Evolutionary conservation across 176 grass and related monocot species (phyloP), one percentile per base, ranked within the genome.

Genomic region (Dendrocalamus sinicus): DNA sequence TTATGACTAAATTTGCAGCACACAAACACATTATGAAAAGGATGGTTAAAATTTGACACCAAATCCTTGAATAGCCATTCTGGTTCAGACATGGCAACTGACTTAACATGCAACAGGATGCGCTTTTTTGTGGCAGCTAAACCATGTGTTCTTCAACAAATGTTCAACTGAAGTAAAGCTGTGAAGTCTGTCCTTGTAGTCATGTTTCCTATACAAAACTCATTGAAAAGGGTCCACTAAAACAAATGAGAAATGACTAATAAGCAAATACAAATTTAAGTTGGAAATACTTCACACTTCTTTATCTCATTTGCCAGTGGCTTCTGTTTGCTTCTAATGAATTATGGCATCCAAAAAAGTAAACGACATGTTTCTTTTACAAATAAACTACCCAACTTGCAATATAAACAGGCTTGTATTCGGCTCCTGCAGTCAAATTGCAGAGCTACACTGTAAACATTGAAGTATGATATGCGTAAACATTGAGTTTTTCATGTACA

Each of bases 321-420:
- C 22, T 68, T 51, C 1, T 52, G 22, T 37, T 61, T 51, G 72
- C 16, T 70, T 73, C 41, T 13, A 60, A 30, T 8, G 17, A 46
- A 61, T 60, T 50, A 67, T 22, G 12, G 44, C 30, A 32, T 17
- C 9, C 55, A 50, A 75, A 40, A 20, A 74, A 22, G 12, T 0
- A 60, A 81, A 12, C 2, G 3, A 4, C 39, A 28, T 22, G 7
- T 5, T 50, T 67, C 24, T 59, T 37, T 54, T 32, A 84, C 12
- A 73, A 58, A 11, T 11, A 63, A 70, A 64, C 37, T 41, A 67
- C 70, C 62, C 39, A 66, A 78, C 5, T 64, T 70, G 65, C n/a
- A 53, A 4, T 9, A 70, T 39, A 67, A 66, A 66, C 30, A 76
- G 4, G 1, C 13, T 19, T 16, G 28, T 8, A 39, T 2, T 66